Base-by-base conservation (phyloP, 2,329 filamentous ascomycete species). In the Talaromyces sp. region DNA sequence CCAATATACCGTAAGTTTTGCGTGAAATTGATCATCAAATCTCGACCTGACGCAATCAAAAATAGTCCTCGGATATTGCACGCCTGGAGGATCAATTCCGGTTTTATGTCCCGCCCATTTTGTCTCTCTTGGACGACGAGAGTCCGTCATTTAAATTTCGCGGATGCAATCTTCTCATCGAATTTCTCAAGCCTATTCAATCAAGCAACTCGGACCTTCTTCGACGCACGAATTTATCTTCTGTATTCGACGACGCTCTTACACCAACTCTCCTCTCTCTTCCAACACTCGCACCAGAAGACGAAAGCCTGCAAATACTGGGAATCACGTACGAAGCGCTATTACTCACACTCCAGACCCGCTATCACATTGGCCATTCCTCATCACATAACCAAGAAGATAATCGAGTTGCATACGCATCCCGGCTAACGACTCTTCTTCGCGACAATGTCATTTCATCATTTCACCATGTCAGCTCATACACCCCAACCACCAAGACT, bases 271-370 rank as follows among this genome's bases (percentile, higher is more conserved):
- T 96, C n/a, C 81, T 88, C 8, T 90, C 86, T 67, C 80, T 96
- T 6, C 92, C 93, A 0, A 85, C 82, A 12, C 77, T 96, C 48
- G 96, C 91, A 0, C 86, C 89, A 0, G 88, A 90, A 67, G 70
- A 80, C 0, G 89, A 94, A 59, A 89, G 89, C 3, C 69, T 89
- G 1, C 68, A 70, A 1, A 76, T 97, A 3, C 81, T 96, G 1
- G 69, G 73, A 6, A 79, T 81, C 7, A 85, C 88, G 0, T 95
- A 92, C 65, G 79, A 82, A 8, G 86, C 87, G 1, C 78, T 96
- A 3, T 75, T 89, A 19, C 75, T 77, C 0, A 80, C 96, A 6
- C 71, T 79, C 8, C 66, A 75, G 52, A 74, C 82, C 67, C 63
- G 76, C 62, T 74, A 78, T 74, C 68, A 73, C 63, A 65, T 43